A percentile compares a stretch with the other conserved stretches of the same genome.
Evolutionary conservation across 2,329 filamentous ascomycete species (phyloP).

Genomic region (Passalora sequoiae): DNA sequence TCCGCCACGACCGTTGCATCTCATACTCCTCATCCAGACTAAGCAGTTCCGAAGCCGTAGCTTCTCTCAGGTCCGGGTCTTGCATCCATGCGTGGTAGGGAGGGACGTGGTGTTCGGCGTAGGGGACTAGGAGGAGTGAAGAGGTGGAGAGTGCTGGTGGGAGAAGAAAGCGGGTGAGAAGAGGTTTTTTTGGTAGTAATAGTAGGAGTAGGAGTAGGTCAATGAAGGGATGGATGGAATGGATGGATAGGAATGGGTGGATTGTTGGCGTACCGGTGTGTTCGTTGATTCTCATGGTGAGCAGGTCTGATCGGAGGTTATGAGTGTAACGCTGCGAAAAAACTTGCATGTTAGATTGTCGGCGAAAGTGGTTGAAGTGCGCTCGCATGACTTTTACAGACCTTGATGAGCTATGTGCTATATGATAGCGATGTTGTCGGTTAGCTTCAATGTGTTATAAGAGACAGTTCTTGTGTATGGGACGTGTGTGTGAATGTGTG

Average conservation of each 20-base stretch:
- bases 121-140: conserved; percentile 72
- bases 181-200: not conserved
- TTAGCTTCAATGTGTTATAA: too few species aligned
- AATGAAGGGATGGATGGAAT: too few species aligned
- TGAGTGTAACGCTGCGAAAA: not conserved
- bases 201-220: too few species aligned
- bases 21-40: conserved; percentile 75
- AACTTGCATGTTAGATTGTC: too few species aligned
- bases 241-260: not conserved
- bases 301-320: too few species aligned
- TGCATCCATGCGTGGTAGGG: conserved; percentile 92
- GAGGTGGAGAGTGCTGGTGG: conserved; percentile 45
- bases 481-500: too few species aligned
- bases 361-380: too few species aligned
- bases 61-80: conserved; percentile 71
- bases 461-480: too few species aligned
- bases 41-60: conserved; percentile 83
- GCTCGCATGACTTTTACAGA: too few species aligned
- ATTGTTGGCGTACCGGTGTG: conserved; percentile 30
- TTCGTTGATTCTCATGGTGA: conserved; percentile 41
- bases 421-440: not conserved
- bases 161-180: too few species aligned
- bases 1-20: conserved; percentile 86
- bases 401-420: not conserved
- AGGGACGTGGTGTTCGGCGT: conserved; percentile 72